phyloP scores from a whole-genome alignment of 2,329 filamentous ascomycete genomes.

The Alternaria solani region DNA sequence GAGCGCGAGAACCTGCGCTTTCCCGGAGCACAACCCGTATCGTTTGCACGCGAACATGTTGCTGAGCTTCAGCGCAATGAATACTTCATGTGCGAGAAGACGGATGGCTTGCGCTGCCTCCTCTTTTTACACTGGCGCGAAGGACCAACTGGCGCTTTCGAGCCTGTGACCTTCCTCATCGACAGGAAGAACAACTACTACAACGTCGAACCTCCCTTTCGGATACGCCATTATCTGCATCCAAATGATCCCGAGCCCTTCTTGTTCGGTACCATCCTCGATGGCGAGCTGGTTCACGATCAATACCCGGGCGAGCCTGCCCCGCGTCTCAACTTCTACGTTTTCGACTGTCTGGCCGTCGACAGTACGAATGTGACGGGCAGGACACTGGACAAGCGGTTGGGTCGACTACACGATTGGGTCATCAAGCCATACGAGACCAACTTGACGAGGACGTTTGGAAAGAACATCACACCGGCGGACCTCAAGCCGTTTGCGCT shows the following conservation, averaged over 20 bases:
- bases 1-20: conserved; percentile 73
- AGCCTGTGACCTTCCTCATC: conserved; percentile 81
- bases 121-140: conserved; percentile 82
- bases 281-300: conserved; percentile 93
- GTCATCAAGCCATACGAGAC: conserved; percentile 75
- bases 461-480: conserved; percentile 61
- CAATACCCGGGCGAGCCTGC: conserved; percentile 68
- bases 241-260: conserved; percentile 65
- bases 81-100: conserved; percentile 99
- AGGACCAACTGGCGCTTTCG: conserved; percentile 24
- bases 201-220: conserved; percentile 75
- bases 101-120: conserved; percentile 94
- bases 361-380: conserved; percentile 79
- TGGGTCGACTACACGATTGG: conserved; percentile 83
- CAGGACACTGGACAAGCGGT: conserved; percentile 83
- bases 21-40: conserved; percentile 92
- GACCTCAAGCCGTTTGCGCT: conserved; percentile 74
- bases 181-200: conserved; percentile 99
- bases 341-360: conserved; percentile 90
- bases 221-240: conserved; percentile 78
- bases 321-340: conserved; percentile 78
- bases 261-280: conserved; percentile 82
- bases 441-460: conserved; percentile 56
- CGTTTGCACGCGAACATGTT: conserved; percentile 83
- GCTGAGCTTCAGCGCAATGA: conserved; percentile 82